Evolutionary conservation across 78 protist species (phyloP), one percentile per base, ranked within the genome.

Genomic region (Tieghemostelium lacteum): DNA sequence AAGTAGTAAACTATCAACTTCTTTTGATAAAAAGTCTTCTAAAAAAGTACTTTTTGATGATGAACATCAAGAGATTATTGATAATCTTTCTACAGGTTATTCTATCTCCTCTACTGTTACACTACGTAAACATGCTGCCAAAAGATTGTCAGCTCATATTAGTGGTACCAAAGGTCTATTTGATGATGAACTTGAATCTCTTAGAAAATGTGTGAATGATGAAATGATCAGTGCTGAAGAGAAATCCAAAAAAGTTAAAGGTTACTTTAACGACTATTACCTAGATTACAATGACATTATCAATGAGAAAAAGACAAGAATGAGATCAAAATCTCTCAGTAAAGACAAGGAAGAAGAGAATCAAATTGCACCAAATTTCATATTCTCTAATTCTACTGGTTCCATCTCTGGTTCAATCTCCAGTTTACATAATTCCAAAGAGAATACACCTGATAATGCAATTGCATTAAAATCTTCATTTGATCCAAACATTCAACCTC

Each of bases 261-360:
- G 60, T 0, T 67, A 54, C 62, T 69, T 83, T 20, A 40, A 67
- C n/a, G 72, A 66, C 17, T 67, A 39, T 39, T 83, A 83, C 20
- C 78, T 69, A 12, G 33, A 83, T 14, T 34, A 33, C 14, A 77
- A 83, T 22, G 77, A 66, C 10, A 24, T 83, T 31, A 66, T 39
- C n/a, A 66, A 69, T 22, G 39, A 70, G 34, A 83, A 83, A 31
- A 12, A 69, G 24, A 83, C 75, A 0, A 50, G 89, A 31, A 66
- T 83, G 78, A 52, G 89, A 69, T 31, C 55, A n/a, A 83, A 83
- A 58, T 69, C 89, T 8, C 26, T 83, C 1, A 69, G 78, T 57
- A 34, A 54, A 17, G 75, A 69, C 8, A 37, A 63, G 7, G 75
- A 69, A 29, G 89, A 83, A 8, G 77, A 69, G 3, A 22, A 50